Base-by-base conservation (phyloP, 768 basidiomycete genomes). In the Mycena albidolilacea region DNA sequence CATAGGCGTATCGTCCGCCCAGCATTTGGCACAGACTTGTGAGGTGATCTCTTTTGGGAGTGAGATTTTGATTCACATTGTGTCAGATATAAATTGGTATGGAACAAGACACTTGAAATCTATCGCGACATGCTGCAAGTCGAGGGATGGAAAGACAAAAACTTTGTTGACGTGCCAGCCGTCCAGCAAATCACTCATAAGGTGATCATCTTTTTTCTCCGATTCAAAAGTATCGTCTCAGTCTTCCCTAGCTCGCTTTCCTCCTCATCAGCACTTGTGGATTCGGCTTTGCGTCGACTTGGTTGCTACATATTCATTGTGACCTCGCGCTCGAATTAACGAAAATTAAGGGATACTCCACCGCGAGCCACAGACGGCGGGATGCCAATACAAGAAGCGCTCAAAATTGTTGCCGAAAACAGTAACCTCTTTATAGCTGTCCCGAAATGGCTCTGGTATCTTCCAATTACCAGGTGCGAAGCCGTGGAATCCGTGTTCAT, bases 221-320 rank as follows among this genome's bases (percentile, higher is more conserved):
- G 19, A 50, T 50, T 19, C 30, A 30, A 19, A 50, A 19, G 19
- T 50, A 7, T 19, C 19, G 17, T 50, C 48, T 50, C 17, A 48
- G 30, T 58, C 48, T 35, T 52, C 46, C 15, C 7, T 44, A 88
- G 87, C 71, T 86, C 15, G 84, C 87, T 4, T 81, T 88, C 12
- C 72, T 87, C 19, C 78, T 87, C 19, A 82, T 89, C 21, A 84
- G 83, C 9, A 83, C 79, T 74, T 88, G 87, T 68, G 87, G 85
- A 2, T 87, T 88, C 58, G 88, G 87, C 3, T 84, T 88, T 48
- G 76, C 81, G 0, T 85, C 86, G 62, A 79, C 80, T 44, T 88
- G 86, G 87, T 74, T 74, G 8, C 75, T 57, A 35, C 10, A 23
- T 30, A 35, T 43, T n/a, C 1, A n/a, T 7, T 48, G 11, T 48